Base-by-base conservation (phyloP, 1,139 yeast species). In the Saccharomyces pastorianus region DNA sequence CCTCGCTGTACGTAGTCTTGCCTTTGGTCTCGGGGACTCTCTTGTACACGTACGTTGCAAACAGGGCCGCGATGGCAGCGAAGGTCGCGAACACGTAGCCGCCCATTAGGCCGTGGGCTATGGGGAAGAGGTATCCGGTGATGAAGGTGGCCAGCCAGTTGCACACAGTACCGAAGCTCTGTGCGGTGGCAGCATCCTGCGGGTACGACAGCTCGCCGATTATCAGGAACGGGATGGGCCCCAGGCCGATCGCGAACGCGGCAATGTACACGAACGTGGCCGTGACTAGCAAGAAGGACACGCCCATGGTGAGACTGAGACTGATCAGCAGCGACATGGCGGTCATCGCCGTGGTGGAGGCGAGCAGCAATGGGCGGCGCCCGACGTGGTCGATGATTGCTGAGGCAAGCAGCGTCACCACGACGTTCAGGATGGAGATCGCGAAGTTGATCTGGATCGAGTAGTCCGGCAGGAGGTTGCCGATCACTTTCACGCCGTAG, bases 171-270 rank as follows among this genome's bases (percentile, higher is more conserved):
- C 96, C 98, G 77, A 89, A 85, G 66, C 96, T 85, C 71, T 93
- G 99, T 1, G 98, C 97, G 50, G 83, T 76, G 1, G 91, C 95
- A 55, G 83, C 85, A 3, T 93, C 95, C 54, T 81, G 81, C 1
- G 81, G 75, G 56, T 89, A 95, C 0, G 96, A 85, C 20, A 91
- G 83, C 68, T 93, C 98, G 7, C 96, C 82, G n/a, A 93, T 85
- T 56, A 91, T 72, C 60, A 91, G 73, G 71, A 91, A 91, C 34
- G 99, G 98, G 52, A 93, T 88, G 13, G 99, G 98, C 0, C 99
- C 99, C 58, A 90, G 70, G 0, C 99, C 99, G 49, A 86, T 73
- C 0, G 97, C 98, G 73, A 91, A 93, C 46, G 89, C 81, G 0
- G 85, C 81, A 50, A 91, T 90, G 68, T 88, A 90, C 1, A 80